Evolutionary conservation across 2,329 filamentous ascomycete species (phyloP).

Genomic region (Neopestalotiopsis sp.): DNA sequence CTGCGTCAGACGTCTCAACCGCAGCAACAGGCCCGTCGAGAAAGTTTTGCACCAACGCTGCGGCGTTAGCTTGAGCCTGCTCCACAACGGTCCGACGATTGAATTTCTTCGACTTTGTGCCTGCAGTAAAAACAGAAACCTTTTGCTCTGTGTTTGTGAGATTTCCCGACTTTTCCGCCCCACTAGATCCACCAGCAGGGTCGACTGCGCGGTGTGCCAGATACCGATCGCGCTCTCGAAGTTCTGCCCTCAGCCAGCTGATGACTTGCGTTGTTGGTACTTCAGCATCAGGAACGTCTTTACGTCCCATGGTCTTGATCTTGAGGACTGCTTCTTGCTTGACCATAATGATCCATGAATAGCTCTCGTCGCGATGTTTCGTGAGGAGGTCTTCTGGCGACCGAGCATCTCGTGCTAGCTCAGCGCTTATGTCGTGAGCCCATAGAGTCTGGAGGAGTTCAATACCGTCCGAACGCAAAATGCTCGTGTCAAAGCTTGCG

Average conservation of each 20-base stretch:
- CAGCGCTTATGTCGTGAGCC: slow-evolving; percentile 83
- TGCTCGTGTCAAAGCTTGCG: slow-evolving; percentile 80
- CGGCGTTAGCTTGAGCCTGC: slow-evolving; percentile 66
- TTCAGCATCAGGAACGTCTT: slow-evolving; percentile 77
- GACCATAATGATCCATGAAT: slow-evolving; percentile 88
- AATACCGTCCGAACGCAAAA: slow-evolving; percentile 77
- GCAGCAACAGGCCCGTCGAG: slow-evolving; percentile 82
- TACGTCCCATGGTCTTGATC: slow-evolving; percentile 77
- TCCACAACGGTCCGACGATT: slow-evolving; percentile 88
- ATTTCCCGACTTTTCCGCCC: slow-evolving; percentile 27
- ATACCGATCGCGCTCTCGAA: slow-evolving; percentile 73
- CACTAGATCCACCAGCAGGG: slow-evolving; percentile 22
- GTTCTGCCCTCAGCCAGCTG: slow-evolving; percentile 79
- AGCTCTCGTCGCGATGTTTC: slow-evolving; percentile 76
- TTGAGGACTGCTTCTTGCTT: slow-evolving; percentile 80
- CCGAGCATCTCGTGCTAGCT: slow-evolving; percentile 80
- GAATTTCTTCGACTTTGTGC: slow-evolving; percentile 87
- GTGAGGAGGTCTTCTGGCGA: slow-evolving; percentile 81
- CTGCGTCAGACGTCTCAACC: slow-evolving; percentile 84
- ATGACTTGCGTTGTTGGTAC: slow-evolving; percentile 75
- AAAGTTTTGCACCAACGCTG: slow-evolving; percentile 71
- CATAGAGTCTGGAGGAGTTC: slow-evolving; percentile 81
- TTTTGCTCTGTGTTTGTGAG: slow-evolving; percentile 63
- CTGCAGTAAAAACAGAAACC: slow-evolving; percentile 82
- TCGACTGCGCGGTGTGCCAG: slow-evolving; percentile 44